phyloP scores from a whole-genome alignment of 345 rosid species.

The Citrus australasica region DNA sequence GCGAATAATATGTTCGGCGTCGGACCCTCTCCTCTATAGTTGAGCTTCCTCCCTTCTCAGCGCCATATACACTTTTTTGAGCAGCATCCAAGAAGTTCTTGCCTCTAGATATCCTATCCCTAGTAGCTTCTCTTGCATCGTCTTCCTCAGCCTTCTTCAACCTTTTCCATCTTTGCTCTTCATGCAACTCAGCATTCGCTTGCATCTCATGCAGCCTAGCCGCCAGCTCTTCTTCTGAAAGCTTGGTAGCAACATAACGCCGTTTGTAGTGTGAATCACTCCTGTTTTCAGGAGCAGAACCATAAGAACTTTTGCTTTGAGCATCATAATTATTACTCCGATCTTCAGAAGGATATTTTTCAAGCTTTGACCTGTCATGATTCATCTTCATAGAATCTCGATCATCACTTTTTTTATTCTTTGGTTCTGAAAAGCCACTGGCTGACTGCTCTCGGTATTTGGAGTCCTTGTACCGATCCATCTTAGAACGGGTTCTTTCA shows the following conservation, averaged over 20 bases:
- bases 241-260: slow-evolving; percentile 42
- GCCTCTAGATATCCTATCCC: slow-evolving; percentile 37
- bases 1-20: slow-evolving; percentile 74
- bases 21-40: slow-evolving; percentile 93
- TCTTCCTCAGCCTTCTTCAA: slow-evolving; percentile 78
- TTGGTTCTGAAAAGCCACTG: slow-evolving; percentile 13
- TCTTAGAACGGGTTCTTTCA: slow-evolving; percentile 33
- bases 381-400: slow-evolving; percentile 30
- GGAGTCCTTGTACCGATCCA: slow-evolving; percentile 15
- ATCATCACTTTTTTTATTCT: slow-evolving; percentile 23
- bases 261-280: slow-evolving; percentile 38
- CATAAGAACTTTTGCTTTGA: slow-evolving; percentile 20
- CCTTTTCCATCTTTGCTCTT: slow-evolving; percentile 92
- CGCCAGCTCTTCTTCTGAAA: slow-evolving; percentile 84
- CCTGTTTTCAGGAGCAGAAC: slow-evolving; percentile 11
- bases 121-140: slow-evolving; percentile 61
- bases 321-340: slow-evolving; percentile 10
- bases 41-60: slow-evolving; percentile 88
- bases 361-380: slow-evolving; percentile 33
- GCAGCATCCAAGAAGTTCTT: slow-evolving; percentile 84
- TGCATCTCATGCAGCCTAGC: slow-evolving; percentile 81
- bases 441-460: slow-evolving; percentile 37
- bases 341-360: slow-evolving; percentile 26
- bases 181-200: slow-evolving; percentile 81
- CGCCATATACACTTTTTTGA: slow-evolving; percentile 76